Evolutionary conservation across 1,139 yeast genomes (phyloP).

Genomic region (Kluyveromyces marxianus): DNA sequence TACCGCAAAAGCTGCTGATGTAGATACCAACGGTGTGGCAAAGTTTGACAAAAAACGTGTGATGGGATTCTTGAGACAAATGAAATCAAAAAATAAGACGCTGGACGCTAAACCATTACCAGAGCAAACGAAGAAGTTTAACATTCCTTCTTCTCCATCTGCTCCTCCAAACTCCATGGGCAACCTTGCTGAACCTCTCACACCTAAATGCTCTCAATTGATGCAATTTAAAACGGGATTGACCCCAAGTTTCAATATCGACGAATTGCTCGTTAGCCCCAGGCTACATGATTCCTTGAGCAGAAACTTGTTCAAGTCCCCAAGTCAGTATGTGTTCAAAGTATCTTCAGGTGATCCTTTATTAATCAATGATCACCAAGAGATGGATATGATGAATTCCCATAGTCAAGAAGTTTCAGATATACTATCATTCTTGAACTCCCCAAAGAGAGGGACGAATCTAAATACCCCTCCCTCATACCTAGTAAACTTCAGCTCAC

Average conservation of each 20-base stretch:
- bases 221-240: slow-evolving; percentile 26
- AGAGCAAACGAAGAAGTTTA: slow-evolving; percentile 1
- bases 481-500: slow-evolving; percentile 15
- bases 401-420: slow-evolving; percentile 8
- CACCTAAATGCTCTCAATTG: slow-evolving; percentile 19
- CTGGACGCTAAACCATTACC: slow-evolving; percentile 5
- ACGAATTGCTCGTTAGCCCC: slow-evolving; percentile 17
- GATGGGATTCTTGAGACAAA: slow-evolving; percentile 18
- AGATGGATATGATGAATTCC: slow-evolving; percentile 14
- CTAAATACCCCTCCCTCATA: slow-evolving; percentile 28
- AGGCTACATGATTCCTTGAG: neutral
- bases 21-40: slow-evolving; percentile 5
- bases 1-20: neutral
- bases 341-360: slow-evolving; percentile 26
- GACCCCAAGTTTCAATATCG: slow-evolving; percentile 25
- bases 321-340: slow-evolving; percentile 14
- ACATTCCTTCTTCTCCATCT: slow-evolving; percentile 10
- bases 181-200: slow-evolving; percentile 10
- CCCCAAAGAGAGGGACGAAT: slow-evolving; percentile 18
- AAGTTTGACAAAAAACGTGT: slow-evolving; percentile 18
- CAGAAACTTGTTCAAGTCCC: slow-evolving; percentile 7
- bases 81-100: slow-evolving; percentile 14
- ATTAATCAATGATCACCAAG: slow-evolving; percentile 22
- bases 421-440: slow-evolving; percentile 15
- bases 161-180: slow-evolving; percentile 6